Evolutionary conservation across 2,329 filamentous ascomycete species (phyloP).

Genomic region (Chrysosporium queenslandicum): DNA sequence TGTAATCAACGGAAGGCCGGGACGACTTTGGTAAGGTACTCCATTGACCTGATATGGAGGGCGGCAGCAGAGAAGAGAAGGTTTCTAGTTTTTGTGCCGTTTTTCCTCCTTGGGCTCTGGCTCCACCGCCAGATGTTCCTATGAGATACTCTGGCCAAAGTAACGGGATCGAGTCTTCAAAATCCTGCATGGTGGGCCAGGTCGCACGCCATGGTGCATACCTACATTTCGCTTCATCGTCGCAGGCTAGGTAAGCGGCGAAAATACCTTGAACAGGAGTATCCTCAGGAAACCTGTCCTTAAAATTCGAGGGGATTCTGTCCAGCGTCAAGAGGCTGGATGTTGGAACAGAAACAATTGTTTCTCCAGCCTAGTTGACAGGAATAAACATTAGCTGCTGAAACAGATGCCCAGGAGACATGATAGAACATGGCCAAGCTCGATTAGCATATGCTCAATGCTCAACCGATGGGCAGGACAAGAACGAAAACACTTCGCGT

Average conservation of each 20-base stretch:
- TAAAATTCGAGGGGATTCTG: slow-evolving; percentile 47
- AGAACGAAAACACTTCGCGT: too few species aligned
- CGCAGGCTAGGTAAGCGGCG: slow-evolving; percentile 55
- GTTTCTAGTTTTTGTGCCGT: too few species aligned
- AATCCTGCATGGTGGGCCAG: slow-evolving; percentile 54
- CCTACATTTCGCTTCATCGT: slow-evolving; percentile 37
- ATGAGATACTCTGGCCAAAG: slow-evolving; percentile 41
- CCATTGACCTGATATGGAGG: slow-evolving; percentile 33
- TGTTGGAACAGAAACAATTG: slow-evolving; percentile 56
- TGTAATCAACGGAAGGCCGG: slow-evolving; percentile 28
- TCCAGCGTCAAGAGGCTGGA: slow-evolving; percentile 55
- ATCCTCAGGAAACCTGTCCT: slow-evolving; percentile 42
- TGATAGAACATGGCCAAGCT: too few species aligned
- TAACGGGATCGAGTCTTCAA: slow-evolving; percentile 49
- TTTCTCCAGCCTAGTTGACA: slow-evolving; percentile 44
- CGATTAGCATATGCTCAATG: too few species aligned
- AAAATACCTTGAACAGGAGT: slow-evolving; percentile 61
- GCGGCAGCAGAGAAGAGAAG: slow-evolving; percentile 23
- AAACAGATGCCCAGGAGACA: too few species aligned
- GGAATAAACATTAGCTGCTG: slow-evolving; percentile 10
- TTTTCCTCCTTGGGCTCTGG: not conserved
- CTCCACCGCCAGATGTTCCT: not conserved
- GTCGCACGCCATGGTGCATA: slow-evolving; percentile 49
- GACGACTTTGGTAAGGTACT: slow-evolving; percentile 21
- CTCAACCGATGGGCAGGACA: too few species aligned